Evolutionary conservation across 768 basidiomycete genomes (phyloP).

Genomic region (Termitomyces heimii): DNA sequence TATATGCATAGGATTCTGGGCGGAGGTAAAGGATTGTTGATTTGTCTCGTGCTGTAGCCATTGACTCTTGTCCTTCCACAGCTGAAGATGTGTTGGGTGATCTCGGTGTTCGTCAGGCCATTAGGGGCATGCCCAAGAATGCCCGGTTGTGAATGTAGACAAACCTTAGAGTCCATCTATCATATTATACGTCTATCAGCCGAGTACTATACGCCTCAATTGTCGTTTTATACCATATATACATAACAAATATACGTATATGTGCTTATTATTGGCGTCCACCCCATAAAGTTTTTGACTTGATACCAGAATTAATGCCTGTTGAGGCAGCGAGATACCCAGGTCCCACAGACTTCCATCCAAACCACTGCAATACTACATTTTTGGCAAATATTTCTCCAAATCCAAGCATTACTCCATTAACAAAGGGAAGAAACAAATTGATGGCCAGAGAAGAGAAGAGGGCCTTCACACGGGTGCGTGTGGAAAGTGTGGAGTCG

Average conservation of each 20-base stretch:
- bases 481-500: slow-evolving; percentile 57
- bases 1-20: slow-evolving; percentile 46
- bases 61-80: slow-evolving; percentile 13
- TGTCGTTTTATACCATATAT: background rate
- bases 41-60: background rate
- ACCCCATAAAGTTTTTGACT: slow-evolving; percentile 15
- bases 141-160: slow-evolving; percentile 43
- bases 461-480: slow-evolving; percentile 63
- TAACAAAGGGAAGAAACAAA: slow-evolving; percentile 80
- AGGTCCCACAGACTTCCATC: slow-evolving; percentile 33
- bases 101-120: slow-evolving; percentile 76
- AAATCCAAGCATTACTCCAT: slow-evolving; percentile 95
- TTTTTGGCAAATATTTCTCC: slow-evolving; percentile 90
- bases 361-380: slow-evolving; percentile 52
- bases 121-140: slow-evolving; percentile 70
- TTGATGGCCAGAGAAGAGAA: slow-evolving; percentile 79
- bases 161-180: background rate
- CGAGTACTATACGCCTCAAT: background rate
- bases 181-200: background rate
- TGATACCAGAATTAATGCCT: slow-evolving; percentile 22
- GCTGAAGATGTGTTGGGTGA: slow-evolving; percentile 80
- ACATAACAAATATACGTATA: background rate
- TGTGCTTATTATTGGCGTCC: slow-evolving; percentile 12
- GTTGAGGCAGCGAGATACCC: slow-evolving; percentile 32
- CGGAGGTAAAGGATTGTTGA: slow-evolving; percentile 36